These are phyloP conservation scores for Malassezia pachydermatis DNA, from an alignment of 1,284 basidiomycete genomes.

Conservation along the genomic window DNA sequence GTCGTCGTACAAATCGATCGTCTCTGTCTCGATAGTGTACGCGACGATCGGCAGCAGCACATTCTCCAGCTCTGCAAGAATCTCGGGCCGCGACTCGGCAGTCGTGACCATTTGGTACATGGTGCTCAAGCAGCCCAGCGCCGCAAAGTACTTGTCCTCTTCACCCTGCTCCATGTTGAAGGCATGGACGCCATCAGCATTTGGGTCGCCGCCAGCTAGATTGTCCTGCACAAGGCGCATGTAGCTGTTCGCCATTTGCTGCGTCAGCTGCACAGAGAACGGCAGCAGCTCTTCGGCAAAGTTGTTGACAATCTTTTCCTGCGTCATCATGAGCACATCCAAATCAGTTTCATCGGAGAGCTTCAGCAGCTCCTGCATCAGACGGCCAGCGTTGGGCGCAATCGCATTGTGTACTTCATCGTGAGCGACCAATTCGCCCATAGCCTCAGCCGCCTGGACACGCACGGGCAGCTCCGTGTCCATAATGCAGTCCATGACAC, in stretches of 20 bases:
- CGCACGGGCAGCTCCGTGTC: slow-evolving; percentile 72
- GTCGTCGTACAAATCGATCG: slow-evolving; percentile 66
- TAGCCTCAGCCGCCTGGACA: slow-evolving; percentile 68
- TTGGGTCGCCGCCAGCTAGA: slow-evolving; percentile 53
- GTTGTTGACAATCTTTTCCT: slow-evolving; percentile 75
- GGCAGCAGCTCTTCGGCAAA: slow-evolving; percentile 76
- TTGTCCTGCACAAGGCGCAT: slow-evolving; percentile 53
- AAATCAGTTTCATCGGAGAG: slow-evolving; percentile 80
- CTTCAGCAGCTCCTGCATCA: slow-evolving; percentile 80
- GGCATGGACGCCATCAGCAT: slow-evolving; percentile 49
- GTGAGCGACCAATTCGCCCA: slow-evolving; percentile 66
- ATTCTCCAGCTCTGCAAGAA: slow-evolving; percentile 68
- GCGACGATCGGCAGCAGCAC: slow-evolving; percentile 68
- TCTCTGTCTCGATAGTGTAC: slow-evolving; percentile 56
- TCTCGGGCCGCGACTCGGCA: slow-evolving; percentile 64
- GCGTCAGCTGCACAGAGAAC: slow-evolving; percentile 70
- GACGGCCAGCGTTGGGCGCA: slow-evolving; percentile 68
- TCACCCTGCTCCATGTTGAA: slow-evolving; percentile 64
- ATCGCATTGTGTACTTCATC: slow-evolving; percentile 62
- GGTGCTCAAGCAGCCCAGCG: slow-evolving; percentile 62
- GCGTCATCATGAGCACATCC: slow-evolving; percentile 65
- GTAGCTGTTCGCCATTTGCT: slow-evolving; percentile 55
- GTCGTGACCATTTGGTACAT: slow-evolving; percentile 54
- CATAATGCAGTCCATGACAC: slow-evolving; percentile 41
- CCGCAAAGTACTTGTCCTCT: slow-evolving; percentile 52